phyloP scores from a whole-genome alignment of 2,329 filamentous ascomycete genomes.

The Myriangium duriaei region DNA sequence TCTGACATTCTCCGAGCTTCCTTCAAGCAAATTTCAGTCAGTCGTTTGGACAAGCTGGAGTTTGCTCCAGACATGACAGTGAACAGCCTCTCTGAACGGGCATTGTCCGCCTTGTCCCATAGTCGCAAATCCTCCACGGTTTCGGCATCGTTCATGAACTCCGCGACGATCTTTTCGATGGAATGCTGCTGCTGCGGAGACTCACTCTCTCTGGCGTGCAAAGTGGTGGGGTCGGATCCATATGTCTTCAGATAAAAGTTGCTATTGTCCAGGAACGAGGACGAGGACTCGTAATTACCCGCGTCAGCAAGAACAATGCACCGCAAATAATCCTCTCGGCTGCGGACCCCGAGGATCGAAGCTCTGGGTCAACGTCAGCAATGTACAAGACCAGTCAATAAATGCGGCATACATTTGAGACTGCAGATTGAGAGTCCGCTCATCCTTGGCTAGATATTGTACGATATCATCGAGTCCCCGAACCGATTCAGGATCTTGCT shows the following conservation, averaged over 20 bases:
- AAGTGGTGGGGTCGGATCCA: slow-evolving; percentile 6
- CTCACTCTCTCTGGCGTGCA: too few species aligned
- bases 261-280: slow-evolving; percentile 44
- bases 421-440: slow-evolving; percentile 8
- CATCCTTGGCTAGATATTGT: slow-evolving; percentile 19
- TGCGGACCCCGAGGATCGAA: slow-evolving; percentile 14
- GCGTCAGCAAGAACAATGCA: slow-evolving; percentile 41
- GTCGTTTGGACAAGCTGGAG: background rate
- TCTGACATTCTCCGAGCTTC: background rate
- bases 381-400: too few species aligned
- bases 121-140: background rate
- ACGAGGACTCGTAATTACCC: slow-evolving; percentile 44
- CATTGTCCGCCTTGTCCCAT: background rate
- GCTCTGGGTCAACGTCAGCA: slow-evolving; percentile 16
- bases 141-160: slow-evolving; percentile 1
- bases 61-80: background rate
- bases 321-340: slow-evolving; percentile 35
- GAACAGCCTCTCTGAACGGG: background rate
- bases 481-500: slow-evolving; percentile 25
- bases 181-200: background rate
- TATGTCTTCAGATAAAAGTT: slow-evolving; percentile 41
- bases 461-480: slow-evolving; percentile 25
- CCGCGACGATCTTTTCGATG: slow-evolving; percentile 2
- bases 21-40: background rate
- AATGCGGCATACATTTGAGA: slow-evolving; percentile 21